Conservation (phyloP, 345 rosid genomes). For the Eucalyptus erythrocorys region DNA sequence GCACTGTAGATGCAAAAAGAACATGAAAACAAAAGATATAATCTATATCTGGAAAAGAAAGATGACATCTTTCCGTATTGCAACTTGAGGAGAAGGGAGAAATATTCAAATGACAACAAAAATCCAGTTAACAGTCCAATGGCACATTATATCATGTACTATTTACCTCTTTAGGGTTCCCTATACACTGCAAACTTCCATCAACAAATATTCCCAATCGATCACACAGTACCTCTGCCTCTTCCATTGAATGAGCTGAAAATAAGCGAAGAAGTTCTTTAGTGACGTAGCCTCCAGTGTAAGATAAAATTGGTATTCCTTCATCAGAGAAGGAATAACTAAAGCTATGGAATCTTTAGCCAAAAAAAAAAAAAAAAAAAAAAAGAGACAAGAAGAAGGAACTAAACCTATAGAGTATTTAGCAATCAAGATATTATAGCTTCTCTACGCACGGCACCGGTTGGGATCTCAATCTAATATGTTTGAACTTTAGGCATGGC, state of each 20-base stretch:
- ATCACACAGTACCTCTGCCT: slow-evolving; percentile 89
- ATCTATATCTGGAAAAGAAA: background rate
- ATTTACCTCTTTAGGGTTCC: slow-evolving; percentile 79
- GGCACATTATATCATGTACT: background rate
- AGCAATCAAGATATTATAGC: background rate
- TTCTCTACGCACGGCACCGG: background rate
- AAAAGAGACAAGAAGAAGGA: no score
- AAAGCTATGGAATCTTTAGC: background rate
- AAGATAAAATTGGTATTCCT: background rate
- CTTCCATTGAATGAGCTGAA: slow-evolving; percentile 93
- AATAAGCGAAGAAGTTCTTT: background rate
- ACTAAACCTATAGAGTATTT: background rate
- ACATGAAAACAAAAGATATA: background rate
- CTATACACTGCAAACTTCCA: slow-evolving; percentile 92
- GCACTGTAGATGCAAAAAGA: no score
- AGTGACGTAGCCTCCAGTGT: background rate
- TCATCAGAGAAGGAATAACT: background rate
- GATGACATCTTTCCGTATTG: background rate
- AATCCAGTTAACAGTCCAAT: background rate
- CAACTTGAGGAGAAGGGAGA: background rate
- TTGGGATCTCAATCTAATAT: background rate
- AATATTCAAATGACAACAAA: background rate
- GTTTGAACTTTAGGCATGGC: background rate
- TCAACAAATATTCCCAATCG: slow-evolving; percentile 80
- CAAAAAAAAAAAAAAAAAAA: background rate